Percentiles rank a stretch among this genome's conserved stretches.
Evolutionary conservation across 75 land plant genomes (phyloP).

Genomic region (Cryptomeria japonica): DNA sequence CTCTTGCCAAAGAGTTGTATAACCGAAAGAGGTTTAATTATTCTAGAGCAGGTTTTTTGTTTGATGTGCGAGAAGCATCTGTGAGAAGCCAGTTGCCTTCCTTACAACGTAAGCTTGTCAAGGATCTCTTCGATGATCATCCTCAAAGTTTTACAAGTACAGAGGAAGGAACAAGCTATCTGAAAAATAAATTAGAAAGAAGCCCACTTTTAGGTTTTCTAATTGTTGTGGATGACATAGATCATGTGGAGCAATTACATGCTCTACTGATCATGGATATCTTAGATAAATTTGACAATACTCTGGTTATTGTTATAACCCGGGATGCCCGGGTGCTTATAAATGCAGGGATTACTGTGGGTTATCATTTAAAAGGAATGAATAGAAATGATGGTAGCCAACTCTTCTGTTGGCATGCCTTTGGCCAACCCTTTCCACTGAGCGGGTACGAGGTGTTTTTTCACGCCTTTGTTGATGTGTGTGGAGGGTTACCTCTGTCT

Average conservation of each 20-base stretch:
- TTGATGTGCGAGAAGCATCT: background rate
- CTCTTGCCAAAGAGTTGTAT: background rate
- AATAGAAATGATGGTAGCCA: background rate
- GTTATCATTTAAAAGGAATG: background rate
- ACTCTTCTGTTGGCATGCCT: background rate
- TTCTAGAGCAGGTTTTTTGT: background rate
- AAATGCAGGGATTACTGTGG: background rate
- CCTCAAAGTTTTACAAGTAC: too few species aligned
- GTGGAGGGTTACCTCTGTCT: background rate
- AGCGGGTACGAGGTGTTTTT: background rate
- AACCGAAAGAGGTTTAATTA: background rate
- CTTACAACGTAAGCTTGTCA: background rate
- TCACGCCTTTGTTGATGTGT: background rate
- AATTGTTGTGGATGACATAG: background rate
- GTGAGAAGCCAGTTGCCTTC: background rate
- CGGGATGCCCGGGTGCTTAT: background rate
- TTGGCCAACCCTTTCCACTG: background rate
- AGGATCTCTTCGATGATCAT: background rate
- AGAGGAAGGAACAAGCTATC: background rate
- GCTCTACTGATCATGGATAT: background rate
- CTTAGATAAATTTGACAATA: background rate
- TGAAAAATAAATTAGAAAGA: too few species aligned
- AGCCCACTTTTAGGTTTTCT: background rate
- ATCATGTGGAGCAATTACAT: background rate
- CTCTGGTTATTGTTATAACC: background rate